phyloP scores from a whole-genome alignment of 352 stramenopile genomes.

The Plasmopara viticola region DNA sequence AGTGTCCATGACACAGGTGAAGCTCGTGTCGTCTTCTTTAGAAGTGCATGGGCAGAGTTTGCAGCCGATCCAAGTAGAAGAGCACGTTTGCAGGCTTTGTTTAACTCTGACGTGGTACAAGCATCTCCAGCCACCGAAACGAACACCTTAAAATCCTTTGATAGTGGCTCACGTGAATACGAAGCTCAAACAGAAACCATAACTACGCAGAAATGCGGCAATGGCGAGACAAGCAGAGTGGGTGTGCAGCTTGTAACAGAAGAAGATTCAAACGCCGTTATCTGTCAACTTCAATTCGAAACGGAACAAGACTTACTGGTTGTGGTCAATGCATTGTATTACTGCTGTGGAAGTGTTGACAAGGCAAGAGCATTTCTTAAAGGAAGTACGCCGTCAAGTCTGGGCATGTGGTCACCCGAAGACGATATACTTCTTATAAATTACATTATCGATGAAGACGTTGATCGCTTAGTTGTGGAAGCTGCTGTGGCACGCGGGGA shows the following conservation, averaged over 20 bases:
- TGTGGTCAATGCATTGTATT: constrained; percentile 41
- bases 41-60: constrained; percentile 13
- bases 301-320: constrained; percentile 20
- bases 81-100: constrained; percentile 10
- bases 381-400: constrained; percentile 14
- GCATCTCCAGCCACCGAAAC: neutral
- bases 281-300: constrained; percentile 30
- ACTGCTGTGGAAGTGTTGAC: constrained; percentile 24
- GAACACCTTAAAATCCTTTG: neutral
- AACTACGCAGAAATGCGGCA: neutral
- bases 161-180: neutral
- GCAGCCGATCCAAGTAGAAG: constrained; percentile 13
- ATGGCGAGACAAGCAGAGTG: neutral
- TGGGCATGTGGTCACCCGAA: constrained; percentile 37
- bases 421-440: constrained; percentile 43
- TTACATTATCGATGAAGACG: constrained; percentile 18
- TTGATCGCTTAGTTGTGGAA: constrained; percentile 16
- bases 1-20: neutral
- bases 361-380: constrained; percentile 32
- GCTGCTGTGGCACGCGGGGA: constrained; percentile 26
- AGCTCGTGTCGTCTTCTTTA: constrained; percentile 15
- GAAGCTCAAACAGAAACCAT: constrained; percentile 1
- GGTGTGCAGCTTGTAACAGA: constrained; percentile 17
- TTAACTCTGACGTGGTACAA: constrained; percentile 3
- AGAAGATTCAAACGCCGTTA: constrained; percentile 19